Percentiles rank a stretch among this genome's conserved stretches.
These are phyloP conservation scores for Cordyceps javanica DNA, from an alignment of 2,329 filamentous ascomycete genomes.

Conservation along the genomic window DNA sequence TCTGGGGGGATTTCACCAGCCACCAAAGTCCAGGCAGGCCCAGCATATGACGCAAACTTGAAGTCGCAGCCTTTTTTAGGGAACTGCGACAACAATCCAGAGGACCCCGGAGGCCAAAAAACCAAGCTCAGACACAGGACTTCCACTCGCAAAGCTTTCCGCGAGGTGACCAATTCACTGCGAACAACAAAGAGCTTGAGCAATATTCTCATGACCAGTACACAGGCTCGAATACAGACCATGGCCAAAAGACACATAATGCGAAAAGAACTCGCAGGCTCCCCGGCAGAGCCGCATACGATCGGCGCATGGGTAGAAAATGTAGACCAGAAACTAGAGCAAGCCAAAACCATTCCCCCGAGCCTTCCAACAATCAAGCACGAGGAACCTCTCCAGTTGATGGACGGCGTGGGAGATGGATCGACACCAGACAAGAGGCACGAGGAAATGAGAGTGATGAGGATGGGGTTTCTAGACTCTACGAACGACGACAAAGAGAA, in stretches of 20 bases:
- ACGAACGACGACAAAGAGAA: not conserved
- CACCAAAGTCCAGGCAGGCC: not conserved
- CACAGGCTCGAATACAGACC: not conserved
- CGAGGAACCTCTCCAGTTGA: not conserved
- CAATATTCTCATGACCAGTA: not conserved
- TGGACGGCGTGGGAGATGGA: no score
- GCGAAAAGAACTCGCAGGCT: not conserved
- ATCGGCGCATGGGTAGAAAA: not conserved
- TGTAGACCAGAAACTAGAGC: not conserved
- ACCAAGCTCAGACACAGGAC: not conserved
- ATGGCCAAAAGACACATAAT: not conserved
- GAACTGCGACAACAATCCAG: not conserved
- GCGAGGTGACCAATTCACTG: constrained; percentile 22
- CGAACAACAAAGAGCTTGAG: not conserved
- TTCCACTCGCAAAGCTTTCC: constrained; percentile 26
- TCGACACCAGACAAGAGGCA: not conserved
- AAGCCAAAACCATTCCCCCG: not conserved
- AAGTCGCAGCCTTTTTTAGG: constrained; percentile 19
- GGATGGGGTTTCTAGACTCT: not conserved
- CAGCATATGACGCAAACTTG: not conserved
- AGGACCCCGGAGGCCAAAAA: not conserved
- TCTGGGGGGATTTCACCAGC: constrained; percentile 2
- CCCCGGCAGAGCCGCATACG: not conserved
- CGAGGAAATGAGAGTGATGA: not conserved
- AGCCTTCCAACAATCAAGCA: not conserved